Percentiles rank a stretch among this genome's conserved stretches.
Evolutionary conservation across 1,139 yeast species (phyloP).

Genomic region (Candida pseudoviswanathii): DNA sequence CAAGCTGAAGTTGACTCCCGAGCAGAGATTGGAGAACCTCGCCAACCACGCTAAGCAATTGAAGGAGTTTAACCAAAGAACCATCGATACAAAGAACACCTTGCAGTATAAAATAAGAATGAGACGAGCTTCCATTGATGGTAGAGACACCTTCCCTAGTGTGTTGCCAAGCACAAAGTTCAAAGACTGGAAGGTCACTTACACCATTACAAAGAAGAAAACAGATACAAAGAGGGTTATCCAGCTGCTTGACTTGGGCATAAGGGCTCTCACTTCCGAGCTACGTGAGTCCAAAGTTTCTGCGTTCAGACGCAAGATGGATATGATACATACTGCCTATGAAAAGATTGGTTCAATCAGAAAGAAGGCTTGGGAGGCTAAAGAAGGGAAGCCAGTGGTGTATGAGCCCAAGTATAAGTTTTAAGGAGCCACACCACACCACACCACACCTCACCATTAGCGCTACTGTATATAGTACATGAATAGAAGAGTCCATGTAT

Average conservation of each 20-base stretch:
- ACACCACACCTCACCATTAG: too few relatives aligned
- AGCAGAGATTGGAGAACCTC: slow-evolving; percentile 22
- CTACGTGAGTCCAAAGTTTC: not conserved
- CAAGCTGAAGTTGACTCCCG: slow-evolving; percentile 20
- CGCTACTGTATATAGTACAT: not conserved
- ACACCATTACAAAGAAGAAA: slow-evolving; percentile 7
- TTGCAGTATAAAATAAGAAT: slow-evolving; percentile 11
- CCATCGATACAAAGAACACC: slow-evolving; percentile 9
- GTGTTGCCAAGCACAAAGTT: slow-evolving; percentile 4
- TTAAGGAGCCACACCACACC: not conserved
- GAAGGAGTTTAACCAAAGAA: slow-evolving; percentile 19
- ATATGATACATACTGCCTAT: slow-evolving; percentile 7
- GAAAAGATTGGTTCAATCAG: slow-evolving; percentile 11
- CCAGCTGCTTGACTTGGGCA: slow-evolving; percentile 8
- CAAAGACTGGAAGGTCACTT: slow-evolving; percentile 11
- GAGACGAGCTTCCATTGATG: slow-evolving; percentile 4
- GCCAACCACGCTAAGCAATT: slow-evolving; percentile 22
- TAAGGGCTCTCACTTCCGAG: slow-evolving; percentile 5
- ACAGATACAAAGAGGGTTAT: not conserved
- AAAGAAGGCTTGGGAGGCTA: slow-evolving; percentile 9
- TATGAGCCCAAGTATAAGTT: slow-evolving; percentile 13
- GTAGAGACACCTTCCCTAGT: not conserved
- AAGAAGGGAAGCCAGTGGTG: slow-evolving; percentile 9
- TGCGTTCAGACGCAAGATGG: not conserved
- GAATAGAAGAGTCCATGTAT: not conserved